Base-by-base conservation (phyloP, 768 basidiomycete species). In the Collybiopsis confluens region DNA sequence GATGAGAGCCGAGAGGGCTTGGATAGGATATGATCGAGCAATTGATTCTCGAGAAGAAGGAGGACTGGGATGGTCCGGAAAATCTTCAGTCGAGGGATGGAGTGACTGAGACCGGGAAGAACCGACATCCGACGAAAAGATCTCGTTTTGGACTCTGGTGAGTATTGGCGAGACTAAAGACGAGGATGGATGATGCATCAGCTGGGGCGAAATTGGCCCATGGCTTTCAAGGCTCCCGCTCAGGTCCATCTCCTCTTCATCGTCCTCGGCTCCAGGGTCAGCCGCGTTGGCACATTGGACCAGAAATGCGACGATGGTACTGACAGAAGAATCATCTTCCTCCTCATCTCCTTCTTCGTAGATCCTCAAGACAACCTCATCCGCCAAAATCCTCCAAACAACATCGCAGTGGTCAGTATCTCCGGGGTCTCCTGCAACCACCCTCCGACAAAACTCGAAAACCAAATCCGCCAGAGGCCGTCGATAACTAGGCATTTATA, bases 31-130 rank as follows among this genome's bases (percentile, higher is more conserved):
- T 20, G 59, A 57, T n/a, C 60, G 62, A 13, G 62, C 64, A 40
- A 58, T 60, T 23, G 51, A 54, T 8, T 28, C 28, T 28, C 62
- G 54, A 21, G 65, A 65, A 3, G 66, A 62, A 20, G 65, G 51
- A 49, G 67, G 59, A 2, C 62, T 27, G 24, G 45, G 54, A 40
- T 65, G 65, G 47, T 71, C 70, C 21, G 63, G 69, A 38, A 47
- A 63, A 30, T 73, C 71, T 3, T 75, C 70, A n/a, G n/a, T n/a
- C 43, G 70, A 74, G 21, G 73, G 73, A 56, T 73, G 76, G 30
- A 76, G 72, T 1, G 81, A 80, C 47, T 85, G 83, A 1, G 85
- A 78, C 20, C 86, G 80, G 2, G 86, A 82, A 16, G 84, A 76
- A 79, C 85, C 85, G 45, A 86, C 79, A 8, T 76, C 81, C 0